Evolutionary conservation across 345 rosid genomes (phyloP).

Genomic region (Durio zibethinus): DNA sequence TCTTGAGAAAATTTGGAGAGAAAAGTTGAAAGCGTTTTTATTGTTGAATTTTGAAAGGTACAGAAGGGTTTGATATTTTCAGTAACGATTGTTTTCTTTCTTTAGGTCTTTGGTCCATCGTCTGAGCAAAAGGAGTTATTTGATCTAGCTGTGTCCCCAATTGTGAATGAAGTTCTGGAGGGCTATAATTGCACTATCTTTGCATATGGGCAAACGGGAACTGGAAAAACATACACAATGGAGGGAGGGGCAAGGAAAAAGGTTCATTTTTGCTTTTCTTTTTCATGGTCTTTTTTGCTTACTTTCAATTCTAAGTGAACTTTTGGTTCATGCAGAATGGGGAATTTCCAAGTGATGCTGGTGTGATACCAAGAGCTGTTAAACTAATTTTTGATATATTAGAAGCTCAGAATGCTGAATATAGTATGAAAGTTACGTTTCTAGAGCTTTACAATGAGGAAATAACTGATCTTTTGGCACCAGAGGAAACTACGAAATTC

Average conservation of each 20-base stretch:
- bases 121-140: conserved; percentile 87
- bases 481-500: conserved; percentile 74
- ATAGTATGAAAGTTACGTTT: conserved; percentile 96
- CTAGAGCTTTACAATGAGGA: conserved; percentile 94
- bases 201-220: conserved; percentile 99
- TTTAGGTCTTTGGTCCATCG: conserved; percentile 89
- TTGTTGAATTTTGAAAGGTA: background rate
- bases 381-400: conserved; percentile 85
- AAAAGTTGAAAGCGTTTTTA: too few species aligned
- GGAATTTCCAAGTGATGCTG: conserved; percentile 92
- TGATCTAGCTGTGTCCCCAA: conserved; percentile 77
- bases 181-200: conserved; percentile 98
- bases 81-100: background rate
- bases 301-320: conserved; percentile 18
- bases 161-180: conserved; percentile 96
- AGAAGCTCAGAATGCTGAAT: conserved; percentile 88
- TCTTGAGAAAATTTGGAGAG: background rate
- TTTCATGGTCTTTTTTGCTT: conserved; percentile 2
- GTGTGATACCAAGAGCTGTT: conserved; percentile 96
- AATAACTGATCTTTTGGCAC: conserved; percentile 94
- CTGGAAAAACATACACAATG: conserved; percentile 98
- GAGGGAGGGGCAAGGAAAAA: conserved; percentile 98
- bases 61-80: background rate
- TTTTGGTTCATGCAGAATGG: conserved; percentile 62
- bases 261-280: conserved; percentile 32